Evolutionary conservation across 306 rosid genomes (phyloP).

Genomic region (Gleditsia sinensis): DNA sequence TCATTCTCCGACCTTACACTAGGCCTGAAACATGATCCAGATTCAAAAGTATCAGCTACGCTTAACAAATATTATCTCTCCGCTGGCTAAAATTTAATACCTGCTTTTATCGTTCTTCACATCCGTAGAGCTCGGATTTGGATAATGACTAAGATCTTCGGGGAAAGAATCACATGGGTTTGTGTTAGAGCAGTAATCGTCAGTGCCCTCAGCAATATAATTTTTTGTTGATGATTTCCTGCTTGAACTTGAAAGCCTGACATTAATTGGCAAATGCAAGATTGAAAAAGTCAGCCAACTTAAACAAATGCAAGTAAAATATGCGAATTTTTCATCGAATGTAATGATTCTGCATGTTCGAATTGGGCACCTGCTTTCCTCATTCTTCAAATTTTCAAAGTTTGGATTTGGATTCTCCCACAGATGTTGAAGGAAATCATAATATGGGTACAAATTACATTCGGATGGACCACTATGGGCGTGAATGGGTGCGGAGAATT

Average conservation of each 20-base stretch:
- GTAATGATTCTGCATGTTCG: slow-evolving; percentile 18
- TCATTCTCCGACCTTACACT: slow-evolving; percentile 27
- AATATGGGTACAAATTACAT: not conserved
- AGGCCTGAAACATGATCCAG: slow-evolving; percentile 32
- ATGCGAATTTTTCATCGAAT: not conserved
- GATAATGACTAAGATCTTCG: slow-evolving; percentile 22
- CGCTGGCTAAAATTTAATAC: slow-evolving; percentile 27
- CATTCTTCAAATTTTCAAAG: slow-evolving; percentile 30
- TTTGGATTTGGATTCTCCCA: slow-evolving; percentile 10
- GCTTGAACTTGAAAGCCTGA: slow-evolving; percentile 24
- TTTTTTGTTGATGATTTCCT: slow-evolving; percentile 9
- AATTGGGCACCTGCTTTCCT: slow-evolving; percentile 32
- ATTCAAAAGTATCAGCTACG: not conserved
- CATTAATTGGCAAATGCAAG: not conserved
- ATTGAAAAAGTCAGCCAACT: not conserved
- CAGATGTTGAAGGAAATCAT: slow-evolving; percentile 23
- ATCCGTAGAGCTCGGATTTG: slow-evolving; percentile 25
- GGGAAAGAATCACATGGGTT: slow-evolving; percentile 19
- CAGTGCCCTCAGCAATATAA: not conserved
- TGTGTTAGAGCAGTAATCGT: not conserved
- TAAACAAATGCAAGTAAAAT: not conserved
- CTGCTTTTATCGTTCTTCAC: slow-evolving; percentile 26
- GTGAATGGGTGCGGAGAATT: slow-evolving; percentile 12
- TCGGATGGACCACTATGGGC: slow-evolving; percentile 25
- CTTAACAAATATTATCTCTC: not conserved